Percentiles rank a stretch among this genome's conserved stretches.
These are phyloP conservation scores for Crithidia fasciculata DNA, from an alignment of 208 protist species.

Conservation along the genomic window DNA sequence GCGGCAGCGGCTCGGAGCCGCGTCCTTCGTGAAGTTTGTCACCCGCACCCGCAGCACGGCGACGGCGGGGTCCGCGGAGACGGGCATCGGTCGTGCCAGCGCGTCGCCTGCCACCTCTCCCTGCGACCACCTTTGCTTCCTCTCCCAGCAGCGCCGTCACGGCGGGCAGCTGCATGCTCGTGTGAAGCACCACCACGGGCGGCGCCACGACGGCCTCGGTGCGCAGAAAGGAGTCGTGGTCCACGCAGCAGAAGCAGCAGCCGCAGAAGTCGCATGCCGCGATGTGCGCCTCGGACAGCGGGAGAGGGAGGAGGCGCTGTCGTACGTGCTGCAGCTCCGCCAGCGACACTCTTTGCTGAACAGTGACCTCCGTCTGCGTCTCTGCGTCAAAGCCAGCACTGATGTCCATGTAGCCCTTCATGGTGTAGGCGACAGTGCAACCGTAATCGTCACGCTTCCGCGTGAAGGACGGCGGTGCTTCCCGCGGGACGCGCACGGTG, in stretches of 20 bases:
- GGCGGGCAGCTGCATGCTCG: neutral
- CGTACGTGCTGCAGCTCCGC: slow-evolving; percentile 13
- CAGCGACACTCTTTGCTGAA: slow-evolving; percentile 1
- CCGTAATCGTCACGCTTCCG: neutral
- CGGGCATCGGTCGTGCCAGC: neutral
- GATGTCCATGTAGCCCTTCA: slow-evolving; percentile 17
- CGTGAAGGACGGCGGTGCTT: slow-evolving; percentile 5
- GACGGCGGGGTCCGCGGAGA: neutral
- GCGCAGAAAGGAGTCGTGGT: slow-evolving; percentile 16
- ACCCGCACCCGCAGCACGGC: neutral
- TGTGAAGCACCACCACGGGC: neutral
- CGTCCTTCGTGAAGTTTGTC: slow-evolving; percentile 7
- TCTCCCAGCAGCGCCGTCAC: neutral
- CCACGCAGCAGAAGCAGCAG: slow-evolving; percentile 10
- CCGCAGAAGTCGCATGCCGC: slow-evolving; percentile 10
- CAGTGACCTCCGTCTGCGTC: neutral
- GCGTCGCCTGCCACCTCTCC: neutral
- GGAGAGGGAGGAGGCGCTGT: neutral
- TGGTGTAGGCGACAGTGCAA: neutral
- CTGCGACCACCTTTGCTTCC: neutral
- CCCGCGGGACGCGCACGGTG: neutral
- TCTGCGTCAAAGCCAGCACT: neutral
- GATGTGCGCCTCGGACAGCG: slow-evolving; percentile 6
- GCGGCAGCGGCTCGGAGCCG: neutral
- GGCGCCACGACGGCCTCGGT: slow-evolving; percentile 14